Conservation (phyloP, 108 stramenopile genomes). For the Cyclotella atomus region DNA sequence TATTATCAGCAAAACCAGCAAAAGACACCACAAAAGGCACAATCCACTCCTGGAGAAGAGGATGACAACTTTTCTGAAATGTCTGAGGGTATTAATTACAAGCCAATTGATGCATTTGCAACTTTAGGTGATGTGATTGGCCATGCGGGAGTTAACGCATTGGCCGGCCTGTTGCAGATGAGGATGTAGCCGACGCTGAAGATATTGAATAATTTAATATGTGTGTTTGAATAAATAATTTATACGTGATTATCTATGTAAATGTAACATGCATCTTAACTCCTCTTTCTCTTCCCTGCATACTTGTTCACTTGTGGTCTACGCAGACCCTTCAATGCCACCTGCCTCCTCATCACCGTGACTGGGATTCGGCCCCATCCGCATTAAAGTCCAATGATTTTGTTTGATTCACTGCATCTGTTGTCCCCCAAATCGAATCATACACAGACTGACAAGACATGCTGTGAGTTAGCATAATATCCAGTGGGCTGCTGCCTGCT, state of each 20-base stretch:
- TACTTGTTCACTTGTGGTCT: constrained; percentile 1
- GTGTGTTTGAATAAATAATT: neutral
- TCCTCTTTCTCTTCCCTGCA: neutral
- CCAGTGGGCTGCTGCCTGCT: neutral
- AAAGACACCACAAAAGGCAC: neutral
- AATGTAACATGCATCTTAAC: neutral
- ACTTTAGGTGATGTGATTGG: neutral
- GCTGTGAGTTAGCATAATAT: neutral
- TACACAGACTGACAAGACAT: constrained; percentile 1
- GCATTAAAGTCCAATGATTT: neutral
- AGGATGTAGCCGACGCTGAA: neutral
- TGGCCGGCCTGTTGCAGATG: neutral
- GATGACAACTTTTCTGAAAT: neutral
- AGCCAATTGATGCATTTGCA: neutral
- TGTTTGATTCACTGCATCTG: neutral
- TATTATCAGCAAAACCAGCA: neutral
- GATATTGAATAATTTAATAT: neutral
- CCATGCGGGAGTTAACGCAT: neutral
- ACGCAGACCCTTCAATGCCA: neutral
- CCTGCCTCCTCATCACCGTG: neutral
- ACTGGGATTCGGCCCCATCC: neutral
- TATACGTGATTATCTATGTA: neutral
- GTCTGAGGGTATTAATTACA: neutral
- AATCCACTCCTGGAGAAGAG: neutral
- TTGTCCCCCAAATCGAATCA: neutral